phyloP scores from a whole-genome alignment of 2,329 filamentous ascomycete genomes.

The Colletotrichum karsti region DNA sequence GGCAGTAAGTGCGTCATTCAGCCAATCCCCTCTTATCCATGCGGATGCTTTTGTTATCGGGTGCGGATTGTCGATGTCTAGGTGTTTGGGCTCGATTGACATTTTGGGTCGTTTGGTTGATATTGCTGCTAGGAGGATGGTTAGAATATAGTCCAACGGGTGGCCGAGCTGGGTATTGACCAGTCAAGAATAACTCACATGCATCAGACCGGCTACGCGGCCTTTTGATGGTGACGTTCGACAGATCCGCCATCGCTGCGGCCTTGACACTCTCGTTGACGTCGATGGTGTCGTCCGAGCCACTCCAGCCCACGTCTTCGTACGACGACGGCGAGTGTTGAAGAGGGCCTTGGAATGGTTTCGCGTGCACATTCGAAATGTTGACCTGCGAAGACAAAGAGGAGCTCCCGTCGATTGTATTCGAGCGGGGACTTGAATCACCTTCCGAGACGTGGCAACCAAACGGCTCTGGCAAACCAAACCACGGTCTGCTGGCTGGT shows the following conservation, averaged over 20 bases:
- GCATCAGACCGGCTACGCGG: not conserved
- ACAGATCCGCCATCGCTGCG: not conserved
- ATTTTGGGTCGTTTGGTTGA: not conserved
- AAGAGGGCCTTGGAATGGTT: not conserved
- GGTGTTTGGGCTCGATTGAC: not conserved
- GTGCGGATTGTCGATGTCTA: not conserved
- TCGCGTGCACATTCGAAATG: too few species aligned
- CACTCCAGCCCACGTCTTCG: not conserved
- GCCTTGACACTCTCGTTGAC: not conserved
- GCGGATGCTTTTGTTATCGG: not conserved
- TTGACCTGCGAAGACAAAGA: too few species aligned
- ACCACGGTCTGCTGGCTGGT: not conserved
- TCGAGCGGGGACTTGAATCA: not conserved
- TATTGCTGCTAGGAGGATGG: not conserved
- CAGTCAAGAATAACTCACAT: not conserved
- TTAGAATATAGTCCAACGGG: not conserved
- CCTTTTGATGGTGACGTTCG: not conserved
- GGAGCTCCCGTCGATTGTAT: not conserved
- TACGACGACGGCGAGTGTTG: not conserved
- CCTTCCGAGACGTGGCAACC: not conserved
- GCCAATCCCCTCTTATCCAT: not conserved
- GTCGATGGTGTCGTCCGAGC: not conserved
- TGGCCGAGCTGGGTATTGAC: not conserved
- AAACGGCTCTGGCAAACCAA: not conserved
- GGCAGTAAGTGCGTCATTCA: not conserved